Evolutionary conservation across 108 stramenopile genomes (phyloP).

Genomic region (Fragilaria radians): DNA sequence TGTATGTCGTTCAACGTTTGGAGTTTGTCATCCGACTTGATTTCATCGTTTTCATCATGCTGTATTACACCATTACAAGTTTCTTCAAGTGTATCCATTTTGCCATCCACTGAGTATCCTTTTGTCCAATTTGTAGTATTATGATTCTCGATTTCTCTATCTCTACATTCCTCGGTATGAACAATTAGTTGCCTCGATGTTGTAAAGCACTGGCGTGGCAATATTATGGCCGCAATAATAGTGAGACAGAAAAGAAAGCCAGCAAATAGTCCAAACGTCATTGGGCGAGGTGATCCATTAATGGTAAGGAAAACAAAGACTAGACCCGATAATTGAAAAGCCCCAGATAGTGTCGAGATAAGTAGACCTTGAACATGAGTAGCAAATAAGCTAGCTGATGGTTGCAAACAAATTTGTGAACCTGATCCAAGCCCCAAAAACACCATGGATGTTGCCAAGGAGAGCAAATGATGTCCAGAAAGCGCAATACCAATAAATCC

Average conservation of each 20-base stretch:
- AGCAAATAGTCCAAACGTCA: conserved; percentile 17
- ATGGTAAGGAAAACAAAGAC: conserved; percentile 9
- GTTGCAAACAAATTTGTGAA: conserved; percentile 33
- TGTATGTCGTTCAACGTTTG: too few species aligned
- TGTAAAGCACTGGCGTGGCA: conserved; percentile 5
- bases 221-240: conserved; percentile 6
- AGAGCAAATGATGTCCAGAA: conserved; percentile 7
- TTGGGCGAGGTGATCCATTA: too few species aligned
- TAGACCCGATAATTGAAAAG: conserved; percentile 32
- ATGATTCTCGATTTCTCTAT: background rate
- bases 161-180: too few species aligned
- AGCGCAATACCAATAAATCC: conserved; percentile 27
- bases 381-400: conserved; percentile 33
- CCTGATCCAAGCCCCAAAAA: conserved; percentile 35
- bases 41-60: conserved; percentile 1
- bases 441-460: conserved; percentile 20
- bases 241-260: conserved; percentile 9
- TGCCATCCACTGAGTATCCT: background rate
- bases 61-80: background rate
- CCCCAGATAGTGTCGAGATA: conserved; percentile 23
- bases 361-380: conserved; percentile 13
- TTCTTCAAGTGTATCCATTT: background rate
- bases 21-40: too few species aligned
- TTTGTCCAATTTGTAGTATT: background rate
- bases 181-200: too few species aligned